Evolutionary conservation across 441 rosid species (phyloP), one percentile per base, ranked within the genome.

Genomic region (Croton laevigatus): DNA sequence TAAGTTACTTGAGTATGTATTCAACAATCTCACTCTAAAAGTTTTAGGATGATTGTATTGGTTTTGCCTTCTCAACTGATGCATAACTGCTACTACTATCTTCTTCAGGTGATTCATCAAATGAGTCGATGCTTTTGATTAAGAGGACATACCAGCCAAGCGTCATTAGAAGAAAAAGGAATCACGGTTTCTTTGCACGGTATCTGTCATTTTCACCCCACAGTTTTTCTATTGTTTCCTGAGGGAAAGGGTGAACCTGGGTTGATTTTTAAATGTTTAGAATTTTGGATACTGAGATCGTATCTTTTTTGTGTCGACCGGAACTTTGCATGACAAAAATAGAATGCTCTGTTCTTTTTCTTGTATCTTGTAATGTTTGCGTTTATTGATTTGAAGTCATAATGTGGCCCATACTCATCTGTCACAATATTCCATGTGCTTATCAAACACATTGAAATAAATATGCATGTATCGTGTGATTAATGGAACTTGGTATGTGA

Each of bases 111-210:
- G 81, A 88, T 81, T 85, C 90, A 65, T 81, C 92, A 2, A 78
- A 53, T 68, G 98, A 87, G 77, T 91, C 98, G 4, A 80, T 93
- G 90, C 87, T 92, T 32, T 79, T 86, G 62, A 78, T 85, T 16
- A 92, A 95, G 71, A 79, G 98, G 83, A 92, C 97, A 60, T 93
- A 74, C 86, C 98, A 95, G 72, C 98, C 98, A 53, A 93, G 98
- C 79, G 73, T 79, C 77, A 80, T 92, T 64, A 87, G 84, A 76
- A 91, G 96, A 46, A 93, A 95, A 83, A 85, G 99, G 58, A 95
- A 81, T 62, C 97, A 89, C 73, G 98, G 99, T 16, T 95, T 80
- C 85, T 92, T 92, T 71, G 95, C 96, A 51, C 94, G 98, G 98
- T 93, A 85, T 44, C 34, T 64, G n/a, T 14, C 16, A 51, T 27